Base-by-base conservation (phyloP, 306 rosid genomes). In the Biancaea sappan region DNA sequence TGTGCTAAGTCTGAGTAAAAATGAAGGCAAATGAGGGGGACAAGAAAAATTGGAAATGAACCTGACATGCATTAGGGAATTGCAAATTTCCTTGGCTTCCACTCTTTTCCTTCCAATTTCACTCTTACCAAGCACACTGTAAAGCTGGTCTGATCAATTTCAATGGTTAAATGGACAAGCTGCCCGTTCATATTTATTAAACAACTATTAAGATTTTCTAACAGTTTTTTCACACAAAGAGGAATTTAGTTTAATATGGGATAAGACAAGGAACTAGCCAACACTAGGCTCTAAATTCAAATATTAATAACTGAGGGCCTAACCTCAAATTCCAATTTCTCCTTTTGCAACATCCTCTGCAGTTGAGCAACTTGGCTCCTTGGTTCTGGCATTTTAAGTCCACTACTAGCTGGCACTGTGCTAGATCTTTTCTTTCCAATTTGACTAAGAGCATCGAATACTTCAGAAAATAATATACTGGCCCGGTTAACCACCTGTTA, bases 281-380 rank as follows among this genome's bases (percentile, higher is more conserved):
- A 24, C 78, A 70, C 58, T 46, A 71, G 76, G 56, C 58, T 57
- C 51, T 41, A 52, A 80, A 73, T 44, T 61, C 61, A 65, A 75
- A 65, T 51, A 71, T 57, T 41, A 48, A 61, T 31, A 52, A 63
- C 37, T n/a, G 25, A 75, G 66, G 58, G 73, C 64, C 88, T 77
- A 69, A 90, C 97, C 99, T 90, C 97, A 81, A 92, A 90, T 72
- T 95, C 96, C 32, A 78, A 81, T 82, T 86, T 95, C 88, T 95
- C 99, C 86, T 66, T 86, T 46, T 82, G 96, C 80, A 95, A 66
- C 79, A 88, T 86, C 43, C 73, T 89, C 84, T 95, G 94, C 29
- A 95, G 86, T 71, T 86, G 93, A 73, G 84, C 79, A 84, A 90
- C 76, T 76, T 82, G 86, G 50, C 87, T 83, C 54, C 89, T 79